These are phyloP conservation scores for Colletotrichum sp. DNA, from an alignment of 2,329 filamentous ascomycete genomes.

Conservation along the genomic window DNA sequence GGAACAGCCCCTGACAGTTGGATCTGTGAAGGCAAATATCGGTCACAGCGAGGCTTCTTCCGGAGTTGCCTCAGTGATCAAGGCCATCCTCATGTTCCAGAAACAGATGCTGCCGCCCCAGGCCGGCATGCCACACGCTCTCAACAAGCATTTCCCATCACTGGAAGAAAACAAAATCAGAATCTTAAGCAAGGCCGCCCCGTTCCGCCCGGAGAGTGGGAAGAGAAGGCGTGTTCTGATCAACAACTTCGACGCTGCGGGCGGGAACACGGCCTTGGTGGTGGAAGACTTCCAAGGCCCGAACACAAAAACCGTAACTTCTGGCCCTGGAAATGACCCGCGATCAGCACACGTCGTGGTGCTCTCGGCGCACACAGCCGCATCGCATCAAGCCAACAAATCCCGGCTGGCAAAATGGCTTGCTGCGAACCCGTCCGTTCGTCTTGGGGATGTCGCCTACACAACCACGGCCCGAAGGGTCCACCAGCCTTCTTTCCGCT, in stretches of 20 bases:
- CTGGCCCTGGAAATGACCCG: neutral
- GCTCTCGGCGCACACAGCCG: neutral
- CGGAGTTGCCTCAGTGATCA: constrained; percentile 34
- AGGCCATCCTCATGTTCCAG: constrained; percentile 34
- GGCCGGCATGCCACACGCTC: neutral
- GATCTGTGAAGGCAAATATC: constrained; percentile 23
- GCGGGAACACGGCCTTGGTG: constrained; percentile 28
- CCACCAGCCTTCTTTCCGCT: neutral
- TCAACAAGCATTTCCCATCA: neutral
- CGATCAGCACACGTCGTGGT: neutral
- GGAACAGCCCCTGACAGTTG: neutral
- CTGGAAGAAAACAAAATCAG: neutral
- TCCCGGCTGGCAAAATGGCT: neutral
- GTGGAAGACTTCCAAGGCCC: constrained; percentile 10
- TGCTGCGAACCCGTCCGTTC: neutral
- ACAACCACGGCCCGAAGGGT: neutral
- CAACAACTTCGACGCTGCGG: constrained; percentile 40
- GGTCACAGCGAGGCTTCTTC: constrained; percentile 26
- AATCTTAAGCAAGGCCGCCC: neutral
- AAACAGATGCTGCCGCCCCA: constrained; percentile 33
- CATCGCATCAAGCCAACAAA: neutral
- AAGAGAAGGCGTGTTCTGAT: constrained; percentile 29
- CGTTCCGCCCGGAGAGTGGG: neutral
- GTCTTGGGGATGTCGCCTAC: neutral
- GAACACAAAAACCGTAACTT: rapidly evolving